Evolutionary conservation across 257 asterid species (phyloP).

Genomic region (Craterostigma plantagineum): DNA sequence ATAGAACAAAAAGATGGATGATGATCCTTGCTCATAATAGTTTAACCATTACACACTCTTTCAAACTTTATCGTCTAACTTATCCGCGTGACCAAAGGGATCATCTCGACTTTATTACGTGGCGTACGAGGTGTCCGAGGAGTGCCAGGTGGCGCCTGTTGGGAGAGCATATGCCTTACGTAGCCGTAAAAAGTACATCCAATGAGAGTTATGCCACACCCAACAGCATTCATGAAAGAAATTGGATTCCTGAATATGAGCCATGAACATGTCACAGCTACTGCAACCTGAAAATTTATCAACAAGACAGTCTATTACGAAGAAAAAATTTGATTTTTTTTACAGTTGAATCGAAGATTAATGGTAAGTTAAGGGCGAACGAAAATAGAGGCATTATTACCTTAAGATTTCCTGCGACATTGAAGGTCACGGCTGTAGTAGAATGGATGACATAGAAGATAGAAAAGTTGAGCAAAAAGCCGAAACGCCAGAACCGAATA

Average conservation of each 20-base stretch:
- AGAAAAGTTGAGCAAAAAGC: slow-evolving; percentile 86
- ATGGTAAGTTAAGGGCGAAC: no score
- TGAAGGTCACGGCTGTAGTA: slow-evolving; percentile 93
- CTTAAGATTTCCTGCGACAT: slow-evolving; percentile 96
- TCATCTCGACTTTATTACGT: slow-evolving; percentile 33
- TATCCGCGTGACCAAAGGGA: slow-evolving; percentile 48
- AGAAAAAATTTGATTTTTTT: no score
- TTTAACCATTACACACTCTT: no score
- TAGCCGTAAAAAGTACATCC: slow-evolving; percentile 92
- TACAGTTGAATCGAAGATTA: not conserved
- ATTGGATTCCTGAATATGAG: slow-evolving; percentile 77
- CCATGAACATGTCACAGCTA: slow-evolving; percentile 90
- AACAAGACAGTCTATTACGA: no score
- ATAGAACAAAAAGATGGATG: no score
- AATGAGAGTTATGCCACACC: slow-evolving; percentile 56
- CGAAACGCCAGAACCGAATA: slow-evolving; percentile 74
- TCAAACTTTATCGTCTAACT: slow-evolving; percentile 54
- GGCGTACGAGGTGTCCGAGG: slow-evolving; percentile 57
- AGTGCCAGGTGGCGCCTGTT: slow-evolving; percentile 39
- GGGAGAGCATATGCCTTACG: slow-evolving; percentile 57
- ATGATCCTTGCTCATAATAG: no score
- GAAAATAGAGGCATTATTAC: slow-evolving; percentile 12
- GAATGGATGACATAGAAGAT: slow-evolving; percentile 94
- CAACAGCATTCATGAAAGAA: slow-evolving; percentile 59
- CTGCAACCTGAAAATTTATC: slow-evolving; percentile 66